Evolutionary conservation across 148 eudicot genomes (phyloP).

Genomic region (Dysphania ambrosioides): DNA sequence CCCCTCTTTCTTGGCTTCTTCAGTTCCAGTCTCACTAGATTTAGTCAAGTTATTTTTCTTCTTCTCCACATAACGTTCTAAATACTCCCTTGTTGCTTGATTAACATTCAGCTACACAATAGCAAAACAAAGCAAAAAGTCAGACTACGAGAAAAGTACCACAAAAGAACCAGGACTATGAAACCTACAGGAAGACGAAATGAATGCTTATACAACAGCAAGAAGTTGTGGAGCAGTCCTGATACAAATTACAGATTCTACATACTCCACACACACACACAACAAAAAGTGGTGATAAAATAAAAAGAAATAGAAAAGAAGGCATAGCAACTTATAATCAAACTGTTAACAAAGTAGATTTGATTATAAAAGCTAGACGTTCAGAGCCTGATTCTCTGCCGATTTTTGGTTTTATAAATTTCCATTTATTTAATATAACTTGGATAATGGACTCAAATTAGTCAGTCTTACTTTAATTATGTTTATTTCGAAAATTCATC

Average conservation of each 20-base stretch:
- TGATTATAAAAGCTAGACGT: no score
- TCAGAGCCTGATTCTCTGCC: no score
- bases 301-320: not conserved
- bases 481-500: no score
- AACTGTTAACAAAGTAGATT: no score
- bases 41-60: slow-evolving; percentile 51
- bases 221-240: not conserved
- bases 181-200: not conserved
- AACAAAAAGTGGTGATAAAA: not conserved
- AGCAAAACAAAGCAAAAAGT: slow-evolving; percentile 3
- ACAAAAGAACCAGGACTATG: not conserved
- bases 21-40: slow-evolving; percentile 43
- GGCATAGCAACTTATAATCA: not conserved
- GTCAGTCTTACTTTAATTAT: no score
- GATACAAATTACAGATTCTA: no score
- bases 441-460: no score
- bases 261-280: no score
- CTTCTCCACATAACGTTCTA: slow-evolving; percentile 73
- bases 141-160: not conserved
- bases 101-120: slow-evolving; percentile 62
- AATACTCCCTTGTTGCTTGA: slow-evolving; percentile 66
- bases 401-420: no score
- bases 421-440: no score
- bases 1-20: slow-evolving; percentile 52
- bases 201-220: not conserved